Conservation (phyloP, 1,284 basidiomycete species). For the Marasmius sp. region DNA sequence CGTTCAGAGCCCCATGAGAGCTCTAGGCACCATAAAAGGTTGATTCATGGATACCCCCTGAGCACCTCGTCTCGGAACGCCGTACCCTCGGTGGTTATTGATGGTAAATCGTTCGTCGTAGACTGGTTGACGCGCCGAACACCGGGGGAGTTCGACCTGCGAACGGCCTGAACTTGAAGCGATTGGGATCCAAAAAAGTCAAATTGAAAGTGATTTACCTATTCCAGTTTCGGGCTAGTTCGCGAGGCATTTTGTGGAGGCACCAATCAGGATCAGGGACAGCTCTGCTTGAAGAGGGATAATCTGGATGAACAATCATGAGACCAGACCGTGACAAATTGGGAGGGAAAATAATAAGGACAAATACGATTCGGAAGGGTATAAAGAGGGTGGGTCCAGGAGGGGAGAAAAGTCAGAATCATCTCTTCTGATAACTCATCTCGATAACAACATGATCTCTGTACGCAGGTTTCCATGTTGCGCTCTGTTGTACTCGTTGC, state of each 20-base stretch:
- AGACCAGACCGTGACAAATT: neutral
- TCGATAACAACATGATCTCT: neutral
- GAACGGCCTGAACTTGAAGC: neutral
- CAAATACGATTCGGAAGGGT: neutral
- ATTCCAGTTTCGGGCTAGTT: neutral
- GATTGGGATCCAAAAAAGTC: neutral
- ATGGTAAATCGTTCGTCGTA: too few species aligned
- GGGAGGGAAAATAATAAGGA: neutral
- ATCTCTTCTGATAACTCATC: neutral
- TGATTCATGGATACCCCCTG: too few species aligned
- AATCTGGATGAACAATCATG: neutral
- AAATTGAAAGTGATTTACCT: neutral
- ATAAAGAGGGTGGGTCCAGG: neutral
- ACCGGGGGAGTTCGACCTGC: neutral
- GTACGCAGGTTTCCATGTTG: neutral
- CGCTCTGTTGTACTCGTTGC: neutral
- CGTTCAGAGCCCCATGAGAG: too few species aligned
- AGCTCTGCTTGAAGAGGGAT: neutral
- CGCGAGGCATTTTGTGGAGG: neutral
- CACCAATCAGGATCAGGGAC: neutral
- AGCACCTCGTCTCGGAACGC: too few species aligned
- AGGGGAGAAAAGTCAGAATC: neutral
- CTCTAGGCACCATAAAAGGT: too few species aligned
- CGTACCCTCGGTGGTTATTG: too few species aligned
- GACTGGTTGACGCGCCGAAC: too few species aligned